Conservation (phyloP, 1,284 basidiomycete genomes). For the Rhodotorula sp. region DNA sequence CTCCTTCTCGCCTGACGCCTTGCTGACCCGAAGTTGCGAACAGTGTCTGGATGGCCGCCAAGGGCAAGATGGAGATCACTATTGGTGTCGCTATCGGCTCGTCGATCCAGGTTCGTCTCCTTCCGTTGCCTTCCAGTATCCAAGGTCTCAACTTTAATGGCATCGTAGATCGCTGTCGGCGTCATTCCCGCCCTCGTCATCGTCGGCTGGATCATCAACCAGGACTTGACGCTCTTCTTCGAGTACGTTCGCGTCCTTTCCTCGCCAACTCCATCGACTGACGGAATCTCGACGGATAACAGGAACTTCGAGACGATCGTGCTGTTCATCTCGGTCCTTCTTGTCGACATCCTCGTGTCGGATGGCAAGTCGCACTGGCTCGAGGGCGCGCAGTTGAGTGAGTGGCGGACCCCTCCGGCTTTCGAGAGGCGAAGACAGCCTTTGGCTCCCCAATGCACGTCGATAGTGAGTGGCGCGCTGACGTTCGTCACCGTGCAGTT, state of each 20-base stretch:
- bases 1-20: background rate
- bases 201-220: slow-evolving; percentile 64
- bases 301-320: slow-evolving; percentile 64
- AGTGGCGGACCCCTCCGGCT: slow-evolving; percentile 25
- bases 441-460: background rate
- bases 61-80: slow-evolving; percentile 61
- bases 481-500: slow-evolving; percentile 48
- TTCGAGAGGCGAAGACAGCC: background rate
- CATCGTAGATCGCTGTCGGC: slow-evolving; percentile 78
- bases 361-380: slow-evolving; percentile 83
- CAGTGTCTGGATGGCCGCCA: slow-evolving; percentile 86
- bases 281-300: background rate
- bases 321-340: slow-evolving; percentile 67
- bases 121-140: slow-evolving; percentile 11
- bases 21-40: background rate
- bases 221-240: slow-evolving; percentile 80
- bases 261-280: background rate
- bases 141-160: background rate
- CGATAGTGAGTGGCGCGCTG: background rate
- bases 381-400: slow-evolving; percentile 69
- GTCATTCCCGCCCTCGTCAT: slow-evolving; percentile 81
- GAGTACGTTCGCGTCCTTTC: slow-evolving; percentile 53
- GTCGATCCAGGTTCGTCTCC: slow-evolving; percentile 42
- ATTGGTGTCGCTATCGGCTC: slow-evolving; percentile 51
- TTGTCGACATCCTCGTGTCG: slow-evolving; percentile 52